Evolutionary conservation across 2,329 filamentous ascomycete genomes (phyloP), one percentile per base, ranked within the genome.

Genomic region (Penicillium sp.): DNA sequence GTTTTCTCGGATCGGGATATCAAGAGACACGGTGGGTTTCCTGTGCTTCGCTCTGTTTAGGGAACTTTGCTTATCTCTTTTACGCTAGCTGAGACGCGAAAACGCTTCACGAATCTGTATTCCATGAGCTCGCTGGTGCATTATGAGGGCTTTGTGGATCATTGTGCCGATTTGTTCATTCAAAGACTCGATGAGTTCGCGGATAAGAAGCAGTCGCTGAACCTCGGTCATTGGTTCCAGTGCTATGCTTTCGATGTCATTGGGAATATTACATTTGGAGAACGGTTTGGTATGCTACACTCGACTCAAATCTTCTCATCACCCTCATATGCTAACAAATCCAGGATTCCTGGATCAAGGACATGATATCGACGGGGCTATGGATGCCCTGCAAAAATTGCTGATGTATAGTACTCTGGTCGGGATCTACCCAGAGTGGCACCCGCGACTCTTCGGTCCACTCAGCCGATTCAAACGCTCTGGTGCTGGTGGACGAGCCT

Each of bases 61-160:
- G 22, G 13, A 8, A 6, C 1, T 18, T 14, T 3, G 7, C 16
- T 42, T 10, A 32, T 14, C 16, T 20, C 26, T n/a, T n/a, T n/a
- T 5, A n/a, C 22, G 24, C 27, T 51, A 74, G 62, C 58, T 10
- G 62, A 65, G 20, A 60, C 57, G 0, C 51, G 59, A 10, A 69
- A 72, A 20, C 65, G 68, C 20, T 74, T 75, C 46, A 67, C 74
- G 9, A 59, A 63, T 3, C 57, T 73, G 1, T 79, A 77, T 49
- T 71, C 70, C 7, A 74, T 79, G 71, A 73, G 66, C 23, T 70
- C 71, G 4, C 54, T 79, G 3, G 62, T 77, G 1, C 63, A 66
- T 32, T 79, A 77, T 44, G 76, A 79, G 55, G 57, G 62, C 0
- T 76, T 73, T 44, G 74, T 77, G 6, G 69, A 79, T 51, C 64